Evolutionary conservation across 306 rosid genomes (phyloP).

Genomic region (Cucumis cinereus): DNA sequence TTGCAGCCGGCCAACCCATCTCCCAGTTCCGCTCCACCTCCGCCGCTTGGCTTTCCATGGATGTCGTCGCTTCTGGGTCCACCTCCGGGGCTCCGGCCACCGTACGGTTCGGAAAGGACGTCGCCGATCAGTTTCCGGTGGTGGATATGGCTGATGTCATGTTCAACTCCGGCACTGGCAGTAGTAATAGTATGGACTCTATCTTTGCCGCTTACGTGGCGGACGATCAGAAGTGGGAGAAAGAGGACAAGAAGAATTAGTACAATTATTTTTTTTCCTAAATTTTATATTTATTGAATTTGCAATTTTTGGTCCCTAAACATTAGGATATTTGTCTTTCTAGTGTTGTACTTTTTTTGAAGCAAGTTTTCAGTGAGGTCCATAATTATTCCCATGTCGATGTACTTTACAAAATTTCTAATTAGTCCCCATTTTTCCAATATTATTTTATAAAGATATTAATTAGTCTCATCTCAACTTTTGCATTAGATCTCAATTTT

Average conservation of each 20-base stretch:
- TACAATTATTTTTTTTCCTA: not conserved
- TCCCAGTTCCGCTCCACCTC: constrained; percentile 3
- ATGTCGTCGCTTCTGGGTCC: constrained; percentile 5
- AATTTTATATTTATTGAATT: not conserved
- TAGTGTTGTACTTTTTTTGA: not conserved
- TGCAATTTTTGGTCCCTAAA: not conserved
- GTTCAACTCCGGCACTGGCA: constrained; percentile 51
- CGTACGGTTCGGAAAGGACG: constrained; percentile 19
- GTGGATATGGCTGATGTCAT: constrained; percentile 49
- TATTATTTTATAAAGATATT: too few species aligned
- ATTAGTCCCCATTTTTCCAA: too few species aligned
- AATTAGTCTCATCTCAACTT: too few species aligned
- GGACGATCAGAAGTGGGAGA: constrained; percentile 19
- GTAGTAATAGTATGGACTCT: constrained; percentile 43
- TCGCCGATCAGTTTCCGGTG: constrained; percentile 25
- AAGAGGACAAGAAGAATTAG: constrained; percentile 24
- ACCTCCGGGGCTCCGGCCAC: constrained; percentile 16
- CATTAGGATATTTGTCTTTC: not conserved
- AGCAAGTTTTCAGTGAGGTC: too few species aligned
- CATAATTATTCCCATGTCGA: too few species aligned
- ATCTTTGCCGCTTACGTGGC: constrained; percentile 23
- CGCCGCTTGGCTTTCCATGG: constrained; percentile 21
- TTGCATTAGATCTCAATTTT: too few species aligned
- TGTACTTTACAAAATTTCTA: too few species aligned
- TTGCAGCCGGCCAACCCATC: not conserved